Evolutionary conservation across 177 flowering plant species (phyloP).

Genomic region (Tripterygium wilfordii): DNA sequence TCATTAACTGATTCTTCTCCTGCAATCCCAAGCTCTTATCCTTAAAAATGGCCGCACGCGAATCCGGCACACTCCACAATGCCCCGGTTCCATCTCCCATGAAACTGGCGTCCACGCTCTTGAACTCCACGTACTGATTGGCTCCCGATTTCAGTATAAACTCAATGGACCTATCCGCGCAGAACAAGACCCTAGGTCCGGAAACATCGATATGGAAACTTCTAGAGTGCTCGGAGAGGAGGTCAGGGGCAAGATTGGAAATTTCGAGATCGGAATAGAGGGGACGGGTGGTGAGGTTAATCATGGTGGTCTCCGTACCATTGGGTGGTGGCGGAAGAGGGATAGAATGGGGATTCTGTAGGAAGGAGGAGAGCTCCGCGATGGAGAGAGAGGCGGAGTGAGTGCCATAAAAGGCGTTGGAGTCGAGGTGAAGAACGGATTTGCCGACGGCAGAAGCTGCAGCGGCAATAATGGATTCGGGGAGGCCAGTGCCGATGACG

Average conservation of each 20-base stretch:
- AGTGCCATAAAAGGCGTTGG: conserved; percentile 65
- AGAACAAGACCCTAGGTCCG: conserved; percentile 78
- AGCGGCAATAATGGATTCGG: conserved; percentile 74
- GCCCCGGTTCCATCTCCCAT: conserved; percentile 33
- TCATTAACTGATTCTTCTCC: conserved; percentile 78
- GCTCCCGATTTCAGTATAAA: conserved; percentile 58
- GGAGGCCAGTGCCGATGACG: conserved; percentile 74
- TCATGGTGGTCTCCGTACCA: conserved; percentile 6
- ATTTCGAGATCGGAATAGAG: conserved; percentile 51
- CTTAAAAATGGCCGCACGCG: conserved; percentile 75
- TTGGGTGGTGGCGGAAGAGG: conserved; percentile 5
- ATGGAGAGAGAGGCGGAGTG: conserved; percentile 66
- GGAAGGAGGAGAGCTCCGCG: conserved; percentile 40
- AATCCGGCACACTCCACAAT: conserved; percentile 62
- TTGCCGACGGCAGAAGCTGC: conserved; percentile 69
- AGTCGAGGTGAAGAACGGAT: conserved; percentile 81
- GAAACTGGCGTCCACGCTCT: conserved; percentile 62
- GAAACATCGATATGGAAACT: conserved; percentile 57
- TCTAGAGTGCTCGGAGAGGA: conserved; percentile 26
- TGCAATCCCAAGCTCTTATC: conserved; percentile 42
- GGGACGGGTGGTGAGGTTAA: conserved; percentile 24
- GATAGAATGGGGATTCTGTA: conserved; percentile 26
- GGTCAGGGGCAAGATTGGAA: conserved; percentile 20
- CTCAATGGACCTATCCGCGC: conserved; percentile 68
- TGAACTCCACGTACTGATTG: conserved; percentile 69